Base-by-base conservation (phyloP, 2,329 filamentous ascomycete genomes). In the Tothia fuscella region DNA sequence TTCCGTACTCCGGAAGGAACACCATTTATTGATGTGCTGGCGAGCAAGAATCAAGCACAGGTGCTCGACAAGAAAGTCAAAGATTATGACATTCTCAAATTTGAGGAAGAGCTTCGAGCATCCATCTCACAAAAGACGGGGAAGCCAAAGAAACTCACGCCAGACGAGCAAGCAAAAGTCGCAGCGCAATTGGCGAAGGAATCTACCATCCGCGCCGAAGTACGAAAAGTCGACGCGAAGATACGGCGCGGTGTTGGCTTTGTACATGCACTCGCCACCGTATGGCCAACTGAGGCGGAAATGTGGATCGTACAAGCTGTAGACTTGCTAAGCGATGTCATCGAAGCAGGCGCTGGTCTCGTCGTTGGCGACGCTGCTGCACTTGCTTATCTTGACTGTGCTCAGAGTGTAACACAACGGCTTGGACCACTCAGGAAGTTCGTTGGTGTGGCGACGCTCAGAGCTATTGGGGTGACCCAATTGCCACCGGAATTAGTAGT, bases 21-120 rank as follows among this genome's bases (percentile, higher is more conserved):
- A 2, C 74, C 80, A 12, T 96, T 93, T 52, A 72, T 98, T 16
- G 91, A 98, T 60, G 84, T 96, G 0, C 71, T 98, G 5, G 84
- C 82, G 25, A 88, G 85, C 56, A 93, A 93, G 57, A 67, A 78
- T 1, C 76, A 77, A 45, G 75, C 75, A 46, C 66, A 70, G 28
- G 65, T 81, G 2, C 78, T 86, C 3, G 81, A 87, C 62, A 96
- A 94, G 64, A 94, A 86, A 53, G 80, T 77, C 37, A 95, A 93
- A 58, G 91, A 96, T 57, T 94, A 95, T 53, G 86, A 98, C 52
- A 93, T 86, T 1, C 63, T 95, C 30, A 95, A 94, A 61, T 98
- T 93, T 91, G 91, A 98, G 61, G 82, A 89, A 57, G 91, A 98
- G 49, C 70, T 98, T 6, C 74, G 88, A 44, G 72, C 77, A 29